These are phyloP conservation scores for Medicago arabica DNA, from an alignment of 306 rosid genomes.

Conservation along the genomic window DNA sequence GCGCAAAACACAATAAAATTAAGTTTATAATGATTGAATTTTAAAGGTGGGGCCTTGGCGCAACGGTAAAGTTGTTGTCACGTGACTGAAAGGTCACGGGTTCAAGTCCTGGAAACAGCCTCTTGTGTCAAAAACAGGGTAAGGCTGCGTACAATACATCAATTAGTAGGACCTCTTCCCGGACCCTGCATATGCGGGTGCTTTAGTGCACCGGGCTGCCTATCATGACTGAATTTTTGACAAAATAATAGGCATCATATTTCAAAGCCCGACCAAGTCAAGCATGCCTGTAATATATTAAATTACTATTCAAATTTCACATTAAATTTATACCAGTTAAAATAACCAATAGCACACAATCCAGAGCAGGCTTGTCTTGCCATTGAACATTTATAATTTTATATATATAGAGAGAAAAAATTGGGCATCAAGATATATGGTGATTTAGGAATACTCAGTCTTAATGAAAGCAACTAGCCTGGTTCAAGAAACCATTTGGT, in stretches of 20 bases:
- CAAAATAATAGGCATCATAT: slow-evolving; percentile 25
- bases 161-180: too few relatives aligned
- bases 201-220: too few relatives aligned
- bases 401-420: not conserved
- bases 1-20: slow-evolving; percentile 13
- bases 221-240: not conserved
- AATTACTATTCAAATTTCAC: slow-evolving; percentile 9
- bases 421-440: slow-evolving; percentile 30
- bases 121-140: too few relatives aligned
- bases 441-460: slow-evolving; percentile 33
- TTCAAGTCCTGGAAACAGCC: too few relatives aligned
- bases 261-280: slow-evolving; percentile 27
- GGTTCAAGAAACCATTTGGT: slow-evolving; percentile 9
- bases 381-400: slow-evolving; percentile 8
- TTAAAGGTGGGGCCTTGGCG: too few relatives aligned
- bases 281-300: slow-evolving; percentile 8
- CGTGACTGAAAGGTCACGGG: too few relatives aligned
- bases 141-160: too few relatives aligned
- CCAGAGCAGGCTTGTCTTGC: slow-evolving; percentile 19
- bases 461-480: slow-evolving; percentile 9
- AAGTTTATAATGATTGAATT: slow-evolving; percentile 1
- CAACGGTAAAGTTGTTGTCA: too few relatives aligned
- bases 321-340: slow-evolving; percentile 22
- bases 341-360: slow-evolving; percentile 34
- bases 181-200: too few relatives aligned